Conservation (phyloP, 805 yeast genomes). For the Barnettozyma siamensis region DNA sequence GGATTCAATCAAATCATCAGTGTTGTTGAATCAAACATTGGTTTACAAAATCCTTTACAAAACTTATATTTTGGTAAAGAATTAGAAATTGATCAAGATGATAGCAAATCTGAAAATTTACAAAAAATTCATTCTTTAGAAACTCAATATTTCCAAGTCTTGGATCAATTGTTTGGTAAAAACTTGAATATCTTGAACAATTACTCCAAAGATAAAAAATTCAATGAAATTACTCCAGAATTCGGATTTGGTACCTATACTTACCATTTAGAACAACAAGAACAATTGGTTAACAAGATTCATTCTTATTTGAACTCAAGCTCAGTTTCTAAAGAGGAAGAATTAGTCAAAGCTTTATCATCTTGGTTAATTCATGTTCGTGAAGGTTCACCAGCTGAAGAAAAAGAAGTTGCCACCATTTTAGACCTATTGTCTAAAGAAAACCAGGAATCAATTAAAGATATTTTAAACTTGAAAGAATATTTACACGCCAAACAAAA, state of each 20-base stretch:
- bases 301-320: constrained; percentile 32
- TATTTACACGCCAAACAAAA: constrained; percentile 44
- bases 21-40: constrained; percentile 47
- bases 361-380: constrained; percentile 61
- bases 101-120: constrained; percentile 22
- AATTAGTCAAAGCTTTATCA: constrained; percentile 39
- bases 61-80: constrained; percentile 52
- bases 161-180: constrained; percentile 58
- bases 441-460: constrained; percentile 33
- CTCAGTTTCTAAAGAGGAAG: constrained; percentile 9
- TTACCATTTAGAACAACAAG: constrained; percentile 46
- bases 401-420: constrained; percentile 25
- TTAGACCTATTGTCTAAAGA: constrained; percentile 26
- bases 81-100: constrained; percentile 12
- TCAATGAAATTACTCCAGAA: constrained; percentile 65
- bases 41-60: constrained; percentile 51
- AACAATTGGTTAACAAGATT: constrained; percentile 39
- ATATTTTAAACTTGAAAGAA: constrained; percentile 41
- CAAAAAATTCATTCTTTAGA: constrained; percentile 52
- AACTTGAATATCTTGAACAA: constrained; percentile 60
- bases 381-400: constrained; percentile 28
- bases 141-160: constrained; percentile 69
- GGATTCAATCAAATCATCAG: constrained; percentile 34
- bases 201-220: constrained; percentile 34
- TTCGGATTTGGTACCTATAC: constrained; percentile 79